phyloP scores from a whole-genome alignment of 495 filamentous ascomycete species.

The Hypoxylon cercidicola region DNA sequence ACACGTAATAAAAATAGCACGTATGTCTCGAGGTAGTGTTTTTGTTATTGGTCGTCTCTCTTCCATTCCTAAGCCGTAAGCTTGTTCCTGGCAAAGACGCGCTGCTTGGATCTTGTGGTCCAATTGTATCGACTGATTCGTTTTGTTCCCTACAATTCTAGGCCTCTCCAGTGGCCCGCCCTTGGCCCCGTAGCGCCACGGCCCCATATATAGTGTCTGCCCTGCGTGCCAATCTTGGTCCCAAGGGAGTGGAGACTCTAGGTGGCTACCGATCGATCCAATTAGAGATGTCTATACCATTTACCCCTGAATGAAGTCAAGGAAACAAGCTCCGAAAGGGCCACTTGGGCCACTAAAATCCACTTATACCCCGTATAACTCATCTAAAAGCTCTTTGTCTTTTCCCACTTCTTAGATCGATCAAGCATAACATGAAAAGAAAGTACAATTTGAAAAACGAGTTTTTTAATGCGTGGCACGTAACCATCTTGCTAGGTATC shows the following conservation, averaged over 20 bases:
- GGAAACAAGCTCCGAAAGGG: conserved; percentile 36
- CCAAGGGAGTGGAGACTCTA: conserved; percentile 30
- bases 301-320: conserved; percentile 28
- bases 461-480: neutral
- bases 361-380: conserved; percentile 13
- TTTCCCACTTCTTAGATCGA: conserved; percentile 5
- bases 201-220: conserved; percentile 18
- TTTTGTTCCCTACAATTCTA: conserved; percentile 4
- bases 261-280: conserved; percentile 32
- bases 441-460: neutral
- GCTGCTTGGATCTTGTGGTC: conserved; percentile 11
- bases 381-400: conserved; percentile 4
- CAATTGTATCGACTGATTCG: conserved; percentile 1
- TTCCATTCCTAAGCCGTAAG: conserved; percentile 18
- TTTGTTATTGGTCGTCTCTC: conserved; percentile 19
- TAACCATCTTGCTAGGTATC: neutral
- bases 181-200: conserved; percentile 23
- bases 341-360: conserved; percentile 2
- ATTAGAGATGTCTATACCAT: conserved; percentile 11
- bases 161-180: conserved; percentile 2
- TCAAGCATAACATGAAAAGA: neutral
- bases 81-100: conserved; percentile 25
- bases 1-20: conserved; percentile 38
- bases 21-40: conserved; percentile 6
- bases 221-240: conserved; percentile 35